These are phyloP conservation scores for Crepidotus variabilis DNA, from an alignment of 768 basidiomycete genomes.

Conservation along the genomic window DNA sequence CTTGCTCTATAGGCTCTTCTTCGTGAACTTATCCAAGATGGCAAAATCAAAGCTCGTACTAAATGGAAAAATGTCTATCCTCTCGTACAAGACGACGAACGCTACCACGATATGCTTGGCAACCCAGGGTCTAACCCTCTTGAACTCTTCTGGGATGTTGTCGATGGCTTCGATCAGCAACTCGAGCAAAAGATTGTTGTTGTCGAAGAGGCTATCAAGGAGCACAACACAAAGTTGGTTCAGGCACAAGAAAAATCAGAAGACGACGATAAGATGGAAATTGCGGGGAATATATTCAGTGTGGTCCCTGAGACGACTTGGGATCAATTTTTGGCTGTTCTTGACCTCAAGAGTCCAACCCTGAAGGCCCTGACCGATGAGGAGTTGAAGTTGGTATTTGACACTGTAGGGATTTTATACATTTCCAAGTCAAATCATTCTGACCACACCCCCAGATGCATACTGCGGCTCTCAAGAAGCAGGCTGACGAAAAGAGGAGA, in stretches of 20 bases:
- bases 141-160: slow-evolving; percentile 93
- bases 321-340: slow-evolving; percentile 55
- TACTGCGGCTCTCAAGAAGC: slow-evolving; percentile 64
- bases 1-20: slow-evolving; percentile 56
- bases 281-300: slow-evolving; percentile 30
- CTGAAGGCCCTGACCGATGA: slow-evolving; percentile 42
- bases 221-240: slow-evolving; percentile 37
- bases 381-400: slow-evolving; percentile 57
- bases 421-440: slow-evolving; percentile 3
- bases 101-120: slow-evolving; percentile 88
- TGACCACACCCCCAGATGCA: slow-evolving; percentile 51
- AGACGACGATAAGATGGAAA: slow-evolving; percentile 23
- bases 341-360: slow-evolving; percentile 51
- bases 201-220: slow-evolving; percentile 59
- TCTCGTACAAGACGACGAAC: slow-evolving; percentile 65
- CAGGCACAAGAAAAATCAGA: slow-evolving; percentile 21
- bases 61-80: slow-evolving; percentile 94
- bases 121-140: slow-evolving; percentile 93
- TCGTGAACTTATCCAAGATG: slow-evolving; percentile 57
- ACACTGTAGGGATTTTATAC: slow-evolving; percentile 45
- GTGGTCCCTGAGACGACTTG: slow-evolving; percentile 58
- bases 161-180: slow-evolving; percentile 84
- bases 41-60: slow-evolving; percentile 72
- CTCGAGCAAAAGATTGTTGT: slow-evolving; percentile 75
- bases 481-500: slow-evolving; percentile 84